These are phyloP conservation scores for Bromus sterilis DNA, from an alignment of 176 grass and related monocot genomes.

Conservation along the genomic window DNA sequence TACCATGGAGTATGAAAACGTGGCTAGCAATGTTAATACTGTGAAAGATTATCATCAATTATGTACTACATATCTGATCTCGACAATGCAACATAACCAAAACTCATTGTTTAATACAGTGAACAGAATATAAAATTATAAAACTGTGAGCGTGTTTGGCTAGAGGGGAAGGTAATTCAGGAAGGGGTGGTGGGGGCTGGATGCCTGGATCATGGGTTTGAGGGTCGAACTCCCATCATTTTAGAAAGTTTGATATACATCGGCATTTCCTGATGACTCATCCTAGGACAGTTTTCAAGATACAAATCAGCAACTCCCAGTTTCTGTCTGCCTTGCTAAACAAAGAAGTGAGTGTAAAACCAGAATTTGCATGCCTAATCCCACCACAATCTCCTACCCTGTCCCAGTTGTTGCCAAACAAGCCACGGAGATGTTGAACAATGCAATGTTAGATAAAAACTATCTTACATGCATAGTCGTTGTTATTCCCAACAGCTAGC, in stretches of 20 bases:
- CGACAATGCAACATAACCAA: background rate
- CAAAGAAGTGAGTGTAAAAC: background rate
- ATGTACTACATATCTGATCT: background rate
- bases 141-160: background rate
- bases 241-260: background rate
- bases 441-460: background rate
- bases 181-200: background rate
- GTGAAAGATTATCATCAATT: background rate
- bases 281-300: background rate
- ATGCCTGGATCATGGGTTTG: background rate
- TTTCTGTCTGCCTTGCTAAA: background rate
- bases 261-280: background rate
- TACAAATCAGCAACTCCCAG: background rate
- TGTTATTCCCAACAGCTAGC: slow-evolving; percentile 10
- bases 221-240: background rate
- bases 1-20: background rate
- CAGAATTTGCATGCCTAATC: background rate
- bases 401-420: background rate
- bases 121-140: background rate
- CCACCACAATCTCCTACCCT: background rate
- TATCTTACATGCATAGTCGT: background rate
- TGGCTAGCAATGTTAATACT: background rate
- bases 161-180: too few species aligned
- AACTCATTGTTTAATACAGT: background rate
- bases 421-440: background rate